These are phyloP conservation scores for Trichoderma oligosporum DNA, from an alignment of 2,329 filamentous ascomycete species.

Conservation along the genomic window DNA sequence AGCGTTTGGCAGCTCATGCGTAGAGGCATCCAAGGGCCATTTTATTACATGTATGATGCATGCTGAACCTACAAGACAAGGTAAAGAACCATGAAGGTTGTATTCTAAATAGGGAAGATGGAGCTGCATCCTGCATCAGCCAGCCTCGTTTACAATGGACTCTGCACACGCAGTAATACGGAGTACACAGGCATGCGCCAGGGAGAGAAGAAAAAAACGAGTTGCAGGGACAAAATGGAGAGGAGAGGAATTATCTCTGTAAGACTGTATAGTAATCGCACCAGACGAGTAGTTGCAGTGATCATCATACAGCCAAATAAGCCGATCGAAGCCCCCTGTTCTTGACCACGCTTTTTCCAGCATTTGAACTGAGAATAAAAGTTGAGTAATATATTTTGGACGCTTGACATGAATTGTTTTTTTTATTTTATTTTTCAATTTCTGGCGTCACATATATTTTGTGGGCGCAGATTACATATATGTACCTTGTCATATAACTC, in stretches of 20 bases:
- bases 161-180: not conserved
- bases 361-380: not conserved
- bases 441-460: not conserved
- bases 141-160: not conserved
- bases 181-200: too few relatives aligned
- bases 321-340: not conserved
- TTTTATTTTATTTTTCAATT: too few relatives aligned
- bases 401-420: not conserved
- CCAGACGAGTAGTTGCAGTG: not conserved
- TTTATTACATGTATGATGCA: too few relatives aligned
- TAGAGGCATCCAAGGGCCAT: too few relatives aligned
- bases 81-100: too few relatives aligned
- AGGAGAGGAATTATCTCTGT: not conserved
- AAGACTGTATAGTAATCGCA: not conserved
- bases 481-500: not conserved
- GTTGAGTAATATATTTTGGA: not conserved
- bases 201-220: not conserved
- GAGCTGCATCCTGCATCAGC: not conserved
- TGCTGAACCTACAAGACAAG: not conserved
- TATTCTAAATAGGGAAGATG: slow-evolving; percentile 6
- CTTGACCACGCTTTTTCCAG: not conserved
- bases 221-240: not conserved
- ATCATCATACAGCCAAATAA: not conserved
- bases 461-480: not conserved
- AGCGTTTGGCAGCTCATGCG: too few relatives aligned